phyloP scores from a whole-genome alignment of 371 early-diverging fungal species.

The Actinomortierella wolfii region DNA sequence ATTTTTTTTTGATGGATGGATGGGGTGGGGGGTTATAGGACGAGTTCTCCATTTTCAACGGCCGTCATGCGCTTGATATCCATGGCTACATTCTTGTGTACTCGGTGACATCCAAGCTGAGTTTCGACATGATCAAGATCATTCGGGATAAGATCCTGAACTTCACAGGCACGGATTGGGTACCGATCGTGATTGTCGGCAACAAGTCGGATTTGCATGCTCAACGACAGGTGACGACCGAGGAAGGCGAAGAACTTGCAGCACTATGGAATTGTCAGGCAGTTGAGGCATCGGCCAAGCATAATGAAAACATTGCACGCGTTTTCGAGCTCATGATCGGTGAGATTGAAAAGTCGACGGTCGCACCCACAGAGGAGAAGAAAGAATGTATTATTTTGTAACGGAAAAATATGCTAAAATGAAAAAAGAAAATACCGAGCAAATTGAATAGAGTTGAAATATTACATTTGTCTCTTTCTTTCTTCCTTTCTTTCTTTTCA shows the following conservation, averaged over 20 bases:
- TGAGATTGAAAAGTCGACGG: slow-evolving; percentile 69
- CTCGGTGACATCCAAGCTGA: slow-evolving; percentile 83
- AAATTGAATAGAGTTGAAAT: too few species aligned
- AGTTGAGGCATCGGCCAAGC: slow-evolving; percentile 91
- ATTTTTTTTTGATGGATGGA: neutral
- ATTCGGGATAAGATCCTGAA: slow-evolving; percentile 96
- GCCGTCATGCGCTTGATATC: slow-evolving; percentile 87
- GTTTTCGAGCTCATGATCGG: slow-evolving; percentile 73
- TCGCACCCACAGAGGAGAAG: slow-evolving; percentile 63
- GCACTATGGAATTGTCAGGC: slow-evolving; percentile 83
- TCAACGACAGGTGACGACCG: slow-evolving; percentile 79
- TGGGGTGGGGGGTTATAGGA: too few species aligned
- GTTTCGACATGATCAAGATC: slow-evolving; percentile 88
- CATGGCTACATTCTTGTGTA: slow-evolving; percentile 96
- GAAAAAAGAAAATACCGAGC: too few species aligned
- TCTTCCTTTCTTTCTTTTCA: too few species aligned
- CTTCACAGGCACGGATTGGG: slow-evolving; percentile 88
- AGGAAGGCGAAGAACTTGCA: slow-evolving; percentile 82
- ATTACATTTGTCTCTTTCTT: too few species aligned
- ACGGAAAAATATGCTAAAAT: too few species aligned
- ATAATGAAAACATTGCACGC: slow-evolving; percentile 83
- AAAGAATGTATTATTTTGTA: slow-evolving; percentile 56
- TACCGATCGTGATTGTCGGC: slow-evolving; percentile 91
- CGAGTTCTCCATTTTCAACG: slow-evolving; percentile 92
- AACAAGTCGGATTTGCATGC: slow-evolving; percentile 89